Base-by-base conservation (phyloP, 495 filamentous ascomycete species). In the Tuber brumale region DNA sequence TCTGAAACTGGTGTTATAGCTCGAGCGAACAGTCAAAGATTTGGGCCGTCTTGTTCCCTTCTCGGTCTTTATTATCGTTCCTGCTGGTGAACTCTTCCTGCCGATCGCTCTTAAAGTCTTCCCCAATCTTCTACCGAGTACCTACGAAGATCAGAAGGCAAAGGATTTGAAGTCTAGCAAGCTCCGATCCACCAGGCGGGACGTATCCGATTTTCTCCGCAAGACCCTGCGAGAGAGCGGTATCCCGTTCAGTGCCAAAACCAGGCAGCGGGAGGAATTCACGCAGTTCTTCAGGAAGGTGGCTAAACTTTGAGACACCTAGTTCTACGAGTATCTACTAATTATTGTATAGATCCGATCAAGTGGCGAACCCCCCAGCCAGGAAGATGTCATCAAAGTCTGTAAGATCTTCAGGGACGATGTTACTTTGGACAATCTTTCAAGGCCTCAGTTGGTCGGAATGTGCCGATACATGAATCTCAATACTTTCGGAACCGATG, bases 361-460 rank as follows among this genome's bases (percentile, higher is more conserved):
- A 27, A 97, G 94, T 7, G 96, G 94, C 42, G 95, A 98, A 86
- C 85, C 89, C 41, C 96, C 96, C 0, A 94, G 93, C 21, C 90
- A 90, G 66, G 89, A 92, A 76, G 95, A 98, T 83, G 92, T 99
- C 76, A 97, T 99, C 86, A 97, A 94, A 86, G 95, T 99, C 74
- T 98, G 96, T 91, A 97, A 99, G 88, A 91, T 97, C 82, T 99
- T 99, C 88, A 97, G 95, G 85, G 95, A 99, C 84, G 95, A 99
- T 83, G 82, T 99, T 76, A 99, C 95, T 0, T 88, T 99, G 23
- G 95, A 99, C 89, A 98, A 98, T 84, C 85, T 99, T 80, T 97
- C 95, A 3, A 89, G 95, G 71, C 95, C 95, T 27, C 95, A 99
- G 84, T 87, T 99, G 48, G 95, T 99, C 39, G 97, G 90, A 51